Percentiles rank a stretch among this genome's conserved stretches.
phyloP scores from a whole-genome alignment of 1,284 basidiomycete genomes.

The Wolfiporia cocos region DNA sequence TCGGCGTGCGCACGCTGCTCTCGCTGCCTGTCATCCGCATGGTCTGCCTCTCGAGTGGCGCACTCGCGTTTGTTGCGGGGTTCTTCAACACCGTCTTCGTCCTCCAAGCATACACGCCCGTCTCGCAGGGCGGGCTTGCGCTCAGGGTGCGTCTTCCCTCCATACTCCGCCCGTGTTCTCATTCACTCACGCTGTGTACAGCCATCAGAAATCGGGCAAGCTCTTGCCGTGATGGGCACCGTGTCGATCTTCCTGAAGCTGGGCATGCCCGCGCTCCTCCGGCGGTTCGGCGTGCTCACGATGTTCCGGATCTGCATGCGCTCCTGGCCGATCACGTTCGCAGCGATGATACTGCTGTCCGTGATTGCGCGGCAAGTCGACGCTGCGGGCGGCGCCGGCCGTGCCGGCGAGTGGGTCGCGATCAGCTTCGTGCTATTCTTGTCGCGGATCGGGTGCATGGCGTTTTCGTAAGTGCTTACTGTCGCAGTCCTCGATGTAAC shows the following conservation, averaged over 20 bases:
- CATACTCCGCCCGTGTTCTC: background rate
- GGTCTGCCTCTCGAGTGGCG: conserved; percentile 47
- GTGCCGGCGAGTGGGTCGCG: conserved; percentile 27
- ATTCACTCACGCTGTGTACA: conserved; percentile 17
- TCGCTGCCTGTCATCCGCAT: conserved; percentile 46
- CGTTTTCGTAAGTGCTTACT: conserved; percentile 29
- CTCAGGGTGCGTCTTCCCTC: conserved; percentile 39
- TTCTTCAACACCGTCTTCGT: conserved; percentile 62
- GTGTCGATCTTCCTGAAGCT: conserved; percentile 33
- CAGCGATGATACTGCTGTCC: conserved; percentile 27
- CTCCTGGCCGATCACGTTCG: conserved; percentile 31
- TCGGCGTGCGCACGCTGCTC: conserved; percentile 30
- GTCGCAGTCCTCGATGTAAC: background rate
- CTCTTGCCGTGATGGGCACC: conserved; percentile 38
- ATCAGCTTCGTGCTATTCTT: conserved; percentile 28
- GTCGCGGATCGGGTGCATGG: conserved; percentile 28
- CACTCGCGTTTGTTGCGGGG: conserved; percentile 47
- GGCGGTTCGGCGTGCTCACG: conserved; percentile 25
- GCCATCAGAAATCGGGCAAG: conserved; percentile 56
- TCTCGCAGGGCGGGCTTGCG: conserved; percentile 49
- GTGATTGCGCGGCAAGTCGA: conserved; percentile 20
- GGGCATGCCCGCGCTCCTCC: conserved; percentile 28
- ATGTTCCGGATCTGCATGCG: conserved; percentile 28
- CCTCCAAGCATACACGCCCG: conserved; percentile 55
- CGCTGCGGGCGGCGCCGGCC: conserved; percentile 11